Evolutionary conservation across 1,139 yeast species (phyloP).

Genomic region (Pneumocystis sp.): DNA sequence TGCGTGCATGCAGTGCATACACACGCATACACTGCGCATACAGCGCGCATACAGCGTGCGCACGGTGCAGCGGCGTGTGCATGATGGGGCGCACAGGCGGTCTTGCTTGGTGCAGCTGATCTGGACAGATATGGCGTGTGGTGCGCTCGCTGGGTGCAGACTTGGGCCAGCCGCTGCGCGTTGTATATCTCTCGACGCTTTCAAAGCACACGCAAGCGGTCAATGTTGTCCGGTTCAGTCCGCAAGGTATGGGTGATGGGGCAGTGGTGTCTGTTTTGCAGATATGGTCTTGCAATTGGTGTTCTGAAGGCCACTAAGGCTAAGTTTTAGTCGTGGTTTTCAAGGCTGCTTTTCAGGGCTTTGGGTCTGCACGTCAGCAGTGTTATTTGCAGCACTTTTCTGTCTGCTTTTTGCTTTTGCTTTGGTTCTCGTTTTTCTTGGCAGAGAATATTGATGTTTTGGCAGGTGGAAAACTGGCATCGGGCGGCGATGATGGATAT

Average conservation of each 20-base stretch:
- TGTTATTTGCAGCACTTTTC: no score
- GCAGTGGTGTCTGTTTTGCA: no score
- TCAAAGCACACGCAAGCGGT: slow-evolving; percentile 89
- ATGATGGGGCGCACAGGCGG: slow-evolving; percentile 4
- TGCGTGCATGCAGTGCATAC: background rate
- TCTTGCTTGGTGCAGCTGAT: background rate
- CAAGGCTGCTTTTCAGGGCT: background rate
- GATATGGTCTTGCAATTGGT: background rate
- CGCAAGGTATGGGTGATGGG: slow-evolving; percentile 30
- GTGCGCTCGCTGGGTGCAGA: background rate
- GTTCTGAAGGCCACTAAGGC: background rate
- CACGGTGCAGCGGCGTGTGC: background rate
- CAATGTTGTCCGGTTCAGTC: slow-evolving; percentile 71
- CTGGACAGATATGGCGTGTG: background rate
- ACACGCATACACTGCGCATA: no score
- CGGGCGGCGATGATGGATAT: slow-evolving; percentile 92
- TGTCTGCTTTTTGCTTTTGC: no score
- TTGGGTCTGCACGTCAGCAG: background rate
- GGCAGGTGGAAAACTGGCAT: slow-evolving; percentile 43
- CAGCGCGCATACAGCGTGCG: no score
- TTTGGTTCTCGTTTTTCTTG: no score
- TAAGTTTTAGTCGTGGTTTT: background rate
- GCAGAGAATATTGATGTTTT: background rate
- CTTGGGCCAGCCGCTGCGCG: slow-evolving; percentile 20
- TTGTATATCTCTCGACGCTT: slow-evolving; percentile 61